These are phyloP conservation scores for Metarhizium guizhouense DNA, from an alignment of 2,329 filamentous ascomycete species.

Conservation along the genomic window DNA sequence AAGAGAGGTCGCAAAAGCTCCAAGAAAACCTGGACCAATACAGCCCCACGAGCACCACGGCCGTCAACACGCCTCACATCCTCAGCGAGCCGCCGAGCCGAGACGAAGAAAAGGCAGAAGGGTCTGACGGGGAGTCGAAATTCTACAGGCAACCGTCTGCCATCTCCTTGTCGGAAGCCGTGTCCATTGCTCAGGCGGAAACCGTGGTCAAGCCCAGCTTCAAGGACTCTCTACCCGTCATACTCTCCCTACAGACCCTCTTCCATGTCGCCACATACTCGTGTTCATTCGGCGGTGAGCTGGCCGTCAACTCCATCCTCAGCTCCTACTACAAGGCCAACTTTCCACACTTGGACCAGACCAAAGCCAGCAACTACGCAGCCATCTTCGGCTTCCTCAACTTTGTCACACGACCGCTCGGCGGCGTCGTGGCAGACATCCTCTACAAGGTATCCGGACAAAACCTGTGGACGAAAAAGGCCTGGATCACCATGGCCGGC, in stretches of 20 bases:
- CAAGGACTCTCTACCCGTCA: constrained; percentile 34
- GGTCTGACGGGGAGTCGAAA: constrained; percentile 7
- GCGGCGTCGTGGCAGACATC: constrained; percentile 47
- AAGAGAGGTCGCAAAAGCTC: constrained; percentile 54
- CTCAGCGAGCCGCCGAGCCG: constrained; percentile 30
- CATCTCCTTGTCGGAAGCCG: constrained; percentile 39
- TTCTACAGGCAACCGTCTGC: constrained; percentile 35
- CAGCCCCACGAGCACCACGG: constrained; percentile 26
- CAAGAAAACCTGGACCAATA: constrained; percentile 43
- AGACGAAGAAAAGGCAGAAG: constrained; percentile 20
- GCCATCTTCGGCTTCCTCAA: constrained; percentile 71
- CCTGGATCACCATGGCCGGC: constrained; percentile 47
- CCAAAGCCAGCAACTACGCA: constrained; percentile 51
- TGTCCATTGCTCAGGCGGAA: constrained; percentile 46
- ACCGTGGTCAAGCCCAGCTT: constrained; percentile 47
- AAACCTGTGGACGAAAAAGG: constrained; percentile 27
- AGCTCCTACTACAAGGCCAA: constrained; percentile 50
- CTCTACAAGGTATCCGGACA: constrained; percentile 32
- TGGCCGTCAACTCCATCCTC: constrained; percentile 53
- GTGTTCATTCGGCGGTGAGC: constrained; percentile 55
- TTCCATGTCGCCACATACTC: constrained; percentile 49
- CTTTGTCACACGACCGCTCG: constrained; percentile 55
- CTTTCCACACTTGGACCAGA: constrained; percentile 49
- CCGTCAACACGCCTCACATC: constrained; percentile 39
- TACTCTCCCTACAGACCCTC: constrained; percentile 44